Evolutionary conservation across 306 rosid genomes (phyloP).

Genomic region (Crotalaria pallida): DNA sequence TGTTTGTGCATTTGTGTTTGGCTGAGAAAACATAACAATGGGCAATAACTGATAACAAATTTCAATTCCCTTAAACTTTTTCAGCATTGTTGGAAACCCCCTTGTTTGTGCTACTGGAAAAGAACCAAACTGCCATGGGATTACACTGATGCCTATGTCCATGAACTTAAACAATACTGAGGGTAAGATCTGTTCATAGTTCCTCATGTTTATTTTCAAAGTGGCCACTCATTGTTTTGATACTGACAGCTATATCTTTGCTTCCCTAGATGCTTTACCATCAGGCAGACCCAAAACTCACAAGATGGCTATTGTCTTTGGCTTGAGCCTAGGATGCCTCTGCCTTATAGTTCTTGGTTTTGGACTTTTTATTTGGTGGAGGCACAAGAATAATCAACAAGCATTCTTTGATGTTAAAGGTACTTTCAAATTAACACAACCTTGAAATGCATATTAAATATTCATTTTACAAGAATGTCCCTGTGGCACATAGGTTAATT

Average conservation of each 20-base stretch:
- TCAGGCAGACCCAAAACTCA: conserved; percentile 52
- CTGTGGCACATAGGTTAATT: neutral
- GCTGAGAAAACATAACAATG: conserved; percentile 1
- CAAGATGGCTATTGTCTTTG: conserved; percentile 77
- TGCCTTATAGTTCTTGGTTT: conserved; percentile 71
- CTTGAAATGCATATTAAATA: neutral
- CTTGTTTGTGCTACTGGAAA: conserved; percentile 74
- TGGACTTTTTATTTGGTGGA: conserved; percentile 76
- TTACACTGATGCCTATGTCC: conserved; percentile 78
- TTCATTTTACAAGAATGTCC: neutral
- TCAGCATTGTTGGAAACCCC: conserved; percentile 92
- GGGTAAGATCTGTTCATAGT: conserved; percentile 32
- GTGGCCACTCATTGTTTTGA: neutral
- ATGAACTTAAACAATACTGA: conserved; percentile 75
- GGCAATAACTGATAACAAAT: neutral
- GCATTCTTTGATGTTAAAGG: conserved; percentile 88
- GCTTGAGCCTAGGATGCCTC: conserved; percentile 82
- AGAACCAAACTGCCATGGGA: conserved; percentile 76
- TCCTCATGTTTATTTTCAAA: neutral
- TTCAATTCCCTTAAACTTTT: neutral
- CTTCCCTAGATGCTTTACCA: conserved; percentile 46
- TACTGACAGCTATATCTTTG: conserved; percentile 38
- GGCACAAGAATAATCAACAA: conserved; percentile 67
- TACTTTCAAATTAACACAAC: conserved; percentile 7
- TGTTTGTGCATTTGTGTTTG: conserved; percentile 2